These are phyloP conservation scores for Fusarium concolor DNA, from an alignment of 2,329 filamentous ascomycete genomes.

Conservation along the genomic window DNA sequence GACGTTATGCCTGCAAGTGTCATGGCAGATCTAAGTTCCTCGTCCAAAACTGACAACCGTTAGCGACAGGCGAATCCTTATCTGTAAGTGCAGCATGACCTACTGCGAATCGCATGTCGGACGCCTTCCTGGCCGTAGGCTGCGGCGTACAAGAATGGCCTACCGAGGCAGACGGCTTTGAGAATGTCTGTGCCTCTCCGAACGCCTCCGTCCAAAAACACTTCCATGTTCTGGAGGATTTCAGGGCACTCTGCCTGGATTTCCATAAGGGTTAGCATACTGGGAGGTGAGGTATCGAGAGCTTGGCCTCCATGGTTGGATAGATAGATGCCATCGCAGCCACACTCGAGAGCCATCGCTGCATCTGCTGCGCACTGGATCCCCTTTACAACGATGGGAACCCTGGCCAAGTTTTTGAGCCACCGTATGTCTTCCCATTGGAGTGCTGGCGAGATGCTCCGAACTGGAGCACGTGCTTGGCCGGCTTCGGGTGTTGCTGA, in stretches of 20 bases:
- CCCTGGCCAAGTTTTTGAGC: neutral
- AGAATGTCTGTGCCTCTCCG: neutral
- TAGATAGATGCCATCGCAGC: neutral
- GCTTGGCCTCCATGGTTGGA: neutral
- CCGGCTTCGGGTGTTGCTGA: too few species aligned
- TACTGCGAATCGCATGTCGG: too few species aligned
- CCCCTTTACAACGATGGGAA: neutral
- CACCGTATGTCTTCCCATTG: neutral
- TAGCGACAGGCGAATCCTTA: too few species aligned
- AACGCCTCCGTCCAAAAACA: neutral
- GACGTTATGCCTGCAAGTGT: neutral
- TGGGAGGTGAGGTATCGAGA: neutral
- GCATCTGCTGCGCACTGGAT: neutral
- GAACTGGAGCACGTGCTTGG: too few species aligned
- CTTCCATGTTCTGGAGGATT: neutral
- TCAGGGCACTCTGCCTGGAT: neutral
- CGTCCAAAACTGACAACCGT: neutral
- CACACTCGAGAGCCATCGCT: neutral
- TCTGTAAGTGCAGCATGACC: too few species aligned
- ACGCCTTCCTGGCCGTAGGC: neutral
- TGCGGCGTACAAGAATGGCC: neutral
- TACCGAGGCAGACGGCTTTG: neutral
- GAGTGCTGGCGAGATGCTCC: too few species aligned
- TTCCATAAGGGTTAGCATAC: neutral
- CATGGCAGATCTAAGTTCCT: neutral